Conservation (phyloP, 164 flowering plant species). For the Kingdonia uniflora region DNA sequence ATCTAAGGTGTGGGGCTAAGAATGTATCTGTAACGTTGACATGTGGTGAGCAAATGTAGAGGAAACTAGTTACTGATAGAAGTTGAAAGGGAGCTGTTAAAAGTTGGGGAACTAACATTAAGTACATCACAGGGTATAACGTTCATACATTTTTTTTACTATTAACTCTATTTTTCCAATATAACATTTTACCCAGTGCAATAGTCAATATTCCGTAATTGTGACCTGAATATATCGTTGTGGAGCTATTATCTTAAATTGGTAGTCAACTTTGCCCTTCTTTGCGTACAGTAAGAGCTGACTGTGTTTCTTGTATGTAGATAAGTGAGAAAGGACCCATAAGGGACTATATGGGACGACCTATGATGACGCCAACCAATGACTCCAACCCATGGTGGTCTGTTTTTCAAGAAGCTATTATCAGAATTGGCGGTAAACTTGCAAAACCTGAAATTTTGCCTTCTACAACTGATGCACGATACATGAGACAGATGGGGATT, state of each 20-base stretch:
- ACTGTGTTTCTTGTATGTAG: conserved; percentile 19
- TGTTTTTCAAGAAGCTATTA: conserved; percentile 59
- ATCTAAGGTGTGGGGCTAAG: no score
- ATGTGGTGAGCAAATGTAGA: no score
- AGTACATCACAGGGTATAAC: no score
- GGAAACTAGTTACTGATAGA: no score
- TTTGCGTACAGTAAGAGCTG: not conserved
- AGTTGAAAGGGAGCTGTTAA: no score
- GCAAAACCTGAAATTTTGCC: conserved; percentile 84
- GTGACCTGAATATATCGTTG: no score
- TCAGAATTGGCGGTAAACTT: conserved; percentile 70
- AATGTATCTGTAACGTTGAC: no score
- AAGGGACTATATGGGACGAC: conserved; percentile 60
- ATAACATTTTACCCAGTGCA: no score
- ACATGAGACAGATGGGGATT: conserved; percentile 60
- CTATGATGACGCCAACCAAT: conserved; percentile 61
- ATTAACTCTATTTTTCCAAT: no score
- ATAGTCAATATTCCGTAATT: no score
- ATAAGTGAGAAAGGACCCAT: conserved; percentile 54
- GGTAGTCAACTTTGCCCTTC: not conserved
- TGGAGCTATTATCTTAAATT: not conserved
- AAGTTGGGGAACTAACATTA: no score
- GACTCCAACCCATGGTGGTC: conserved; percentile 94
- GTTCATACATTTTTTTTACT: no score
- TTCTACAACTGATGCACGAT: conserved; percentile 93